Evolutionary conservation across 2,329 filamentous ascomycete species (phyloP).

Genomic region (Ophiostoma tasmaniense): DNA sequence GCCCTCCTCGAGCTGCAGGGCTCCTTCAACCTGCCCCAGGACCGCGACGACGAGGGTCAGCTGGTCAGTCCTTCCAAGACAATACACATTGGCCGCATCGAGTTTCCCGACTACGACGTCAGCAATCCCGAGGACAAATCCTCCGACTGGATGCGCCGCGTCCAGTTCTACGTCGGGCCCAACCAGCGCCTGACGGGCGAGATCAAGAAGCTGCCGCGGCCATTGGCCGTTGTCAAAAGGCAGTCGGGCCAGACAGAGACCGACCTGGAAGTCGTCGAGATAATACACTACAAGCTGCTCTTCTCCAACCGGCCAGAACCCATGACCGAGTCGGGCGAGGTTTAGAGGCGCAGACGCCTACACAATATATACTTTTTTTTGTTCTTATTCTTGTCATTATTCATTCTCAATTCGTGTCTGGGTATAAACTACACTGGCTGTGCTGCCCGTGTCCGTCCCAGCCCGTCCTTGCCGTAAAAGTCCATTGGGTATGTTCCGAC

Average conservation of each 20-base stretch:
- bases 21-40: conserved; percentile 56
- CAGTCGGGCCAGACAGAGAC: conserved; percentile 23
- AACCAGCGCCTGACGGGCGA: conserved; percentile 86
- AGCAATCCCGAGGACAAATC: conserved; percentile 33
- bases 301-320: conserved; percentile 83
- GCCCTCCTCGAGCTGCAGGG: conserved; percentile 91
- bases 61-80: background rate
- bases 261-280: conserved; percentile 74
- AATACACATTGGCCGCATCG: conserved; percentile 36
- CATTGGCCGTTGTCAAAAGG: conserved; percentile 66
- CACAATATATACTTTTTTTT: background rate
- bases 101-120: conserved; percentile 51
- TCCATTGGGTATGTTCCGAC: conserved; percentile 77
- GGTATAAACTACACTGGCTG: background rate
- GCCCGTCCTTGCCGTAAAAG: conserved; percentile 86
- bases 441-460: conserved; percentile 64
- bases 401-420: too few relatives aligned
- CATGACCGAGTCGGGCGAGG: conserved; percentile 40
- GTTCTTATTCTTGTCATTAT: background rate
- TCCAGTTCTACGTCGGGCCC: conserved; percentile 79
- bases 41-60: conserved; percentile 12
- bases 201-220: conserved; percentile 77
- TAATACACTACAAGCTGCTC: conserved; percentile 78
- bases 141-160: conserved; percentile 74
- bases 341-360: background rate